Base-by-base conservation (phyloP, 305 asterid species). In the Salvia sclarea region DNA sequence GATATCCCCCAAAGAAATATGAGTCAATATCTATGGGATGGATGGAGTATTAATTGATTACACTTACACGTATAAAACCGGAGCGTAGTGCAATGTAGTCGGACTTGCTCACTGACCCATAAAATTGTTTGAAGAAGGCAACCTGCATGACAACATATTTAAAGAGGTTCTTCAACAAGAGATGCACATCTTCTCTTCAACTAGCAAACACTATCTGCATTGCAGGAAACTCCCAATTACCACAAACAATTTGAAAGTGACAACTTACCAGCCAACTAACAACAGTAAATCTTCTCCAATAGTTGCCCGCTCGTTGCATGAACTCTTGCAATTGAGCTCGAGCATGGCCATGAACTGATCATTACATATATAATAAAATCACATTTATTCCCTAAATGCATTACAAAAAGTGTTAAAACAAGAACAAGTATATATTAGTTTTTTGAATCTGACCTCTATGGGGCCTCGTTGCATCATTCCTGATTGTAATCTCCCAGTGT, bases 91-190 rank as follows among this genome's bases (percentile, higher is more conserved):
- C 86, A 62, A 75, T n/a, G 65, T 94, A 91, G 71, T 94, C 99
- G 0, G 99, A 80, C 82, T 69, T 83, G 30, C 90, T 86, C 16
- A 94, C 95, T 12, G 98, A 87, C 14, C 95, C 98, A 44, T 89
- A 82, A 66, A 91, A 89, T 58, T 94, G 98, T 49, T 94, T 94
- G 81, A 85, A 86, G 78, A 89, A 91, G 6, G 99, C 88, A 13
- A 57, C 91, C 99, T 94, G 37, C 70, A 67, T 44, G n/a, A 1
- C 16, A 12, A 11, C 0, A 25, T 25, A 25, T 25, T 25, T 1
- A 25, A 25, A 25, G 4, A 25, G 30, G 3, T 25, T 25, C 30
- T 25, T 25, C 3, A 25, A 25, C 4, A 25, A 25, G 30, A 25
- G 30, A 25, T 25, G 4, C 30, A 25, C 30, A 25, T 25, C 3